Percentiles rank a stretch among this genome's conserved stretches.
These are phyloP conservation scores for Pezicula carpinea DNA, from an alignment of 2,329 filamentous ascomycete genomes.

Conservation along the genomic window DNA sequence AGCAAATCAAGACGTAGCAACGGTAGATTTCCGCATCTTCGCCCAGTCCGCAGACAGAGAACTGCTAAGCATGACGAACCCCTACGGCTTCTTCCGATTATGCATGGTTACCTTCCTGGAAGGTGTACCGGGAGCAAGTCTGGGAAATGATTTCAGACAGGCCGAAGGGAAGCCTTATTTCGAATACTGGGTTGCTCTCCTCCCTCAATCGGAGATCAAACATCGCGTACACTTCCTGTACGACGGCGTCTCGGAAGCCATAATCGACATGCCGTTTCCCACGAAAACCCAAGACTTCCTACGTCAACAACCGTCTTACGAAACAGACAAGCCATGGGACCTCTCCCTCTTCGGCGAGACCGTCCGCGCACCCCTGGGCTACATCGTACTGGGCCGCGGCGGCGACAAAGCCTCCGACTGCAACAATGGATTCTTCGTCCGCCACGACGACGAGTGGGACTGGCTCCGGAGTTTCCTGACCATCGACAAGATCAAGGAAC, in stretches of 20 bases:
- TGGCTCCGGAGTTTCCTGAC: constrained; percentile 28
- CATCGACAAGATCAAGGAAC: constrained; percentile 14
- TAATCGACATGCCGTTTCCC: constrained; percentile 6
- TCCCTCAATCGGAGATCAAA: constrained; percentile 17
- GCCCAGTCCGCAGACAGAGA: constrained; percentile 37
- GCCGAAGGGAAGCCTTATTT: constrained; percentile 27
- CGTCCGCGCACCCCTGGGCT: constrained; percentile 6
- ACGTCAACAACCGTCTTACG: constrained; percentile 2
- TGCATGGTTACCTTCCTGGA: constrained; percentile 31
- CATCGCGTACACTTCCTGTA: constrained; percentile 13
- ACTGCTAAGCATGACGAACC: constrained; percentile 30
- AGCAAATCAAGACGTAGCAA: constrained; percentile 38
- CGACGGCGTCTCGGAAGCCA: constrained; percentile 13
- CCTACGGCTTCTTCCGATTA: constrained; percentile 22
- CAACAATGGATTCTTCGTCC: constrained; percentile 37
- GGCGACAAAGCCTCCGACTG: constrained; percentile 33
- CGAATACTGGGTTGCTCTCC: constrained; percentile 21
- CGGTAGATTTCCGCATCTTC: constrained; percentile 42
- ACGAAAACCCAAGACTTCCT: neutral
- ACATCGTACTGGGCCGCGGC: constrained; percentile 11
- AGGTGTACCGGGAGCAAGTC: constrained; percentile 31
- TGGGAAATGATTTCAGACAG: constrained; percentile 33
- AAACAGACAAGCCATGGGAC: neutral
- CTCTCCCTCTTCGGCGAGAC: constrained; percentile 4
- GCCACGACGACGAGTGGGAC: constrained; percentile 32